Conservation (phyloP, 2,329 filamentous ascomycete genomes). For the Exutisphaerella laricina region DNA sequence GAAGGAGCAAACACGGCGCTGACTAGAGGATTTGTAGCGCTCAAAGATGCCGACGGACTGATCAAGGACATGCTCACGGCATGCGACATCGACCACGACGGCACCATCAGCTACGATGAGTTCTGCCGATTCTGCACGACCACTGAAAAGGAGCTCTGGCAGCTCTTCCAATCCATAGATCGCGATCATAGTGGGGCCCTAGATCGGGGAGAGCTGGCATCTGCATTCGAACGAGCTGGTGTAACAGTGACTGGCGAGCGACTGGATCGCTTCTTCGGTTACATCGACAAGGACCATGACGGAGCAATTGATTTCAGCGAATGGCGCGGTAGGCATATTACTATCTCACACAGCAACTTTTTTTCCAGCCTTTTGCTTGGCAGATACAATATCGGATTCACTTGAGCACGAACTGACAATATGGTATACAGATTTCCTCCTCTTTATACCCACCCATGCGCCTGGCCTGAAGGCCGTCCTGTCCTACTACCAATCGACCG, state of each 20-base stretch:
- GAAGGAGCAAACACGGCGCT: not conserved
- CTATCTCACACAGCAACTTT: not conserved
- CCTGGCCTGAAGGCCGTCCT: constrained; percentile 75
- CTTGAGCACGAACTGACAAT: constrained; percentile 3
- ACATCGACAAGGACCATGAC: constrained; percentile 86
- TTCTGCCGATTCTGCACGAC: constrained; percentile 83
- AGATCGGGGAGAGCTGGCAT: constrained; percentile 75
- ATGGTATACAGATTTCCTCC: constrained; percentile 66
- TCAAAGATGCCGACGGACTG: constrained; percentile 89
- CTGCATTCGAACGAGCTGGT: constrained; percentile 72
- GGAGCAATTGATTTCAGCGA: constrained; percentile 85
- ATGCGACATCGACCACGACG: constrained; percentile 82
- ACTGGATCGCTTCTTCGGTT: constrained; percentile 77
- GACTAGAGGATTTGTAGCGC: constrained; percentile 42
- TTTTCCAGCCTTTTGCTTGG: not conserved
- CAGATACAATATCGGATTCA: not conserved
- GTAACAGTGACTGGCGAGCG: constrained; percentile 71
- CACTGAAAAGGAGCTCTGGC: constrained; percentile 75
- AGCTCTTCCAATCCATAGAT: constrained; percentile 83
- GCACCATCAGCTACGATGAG: constrained; percentile 87
- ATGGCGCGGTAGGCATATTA: constrained; percentile 66
- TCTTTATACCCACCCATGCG: constrained; percentile 71
- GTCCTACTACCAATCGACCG: constrained; percentile 84
- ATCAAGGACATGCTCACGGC: constrained; percentile 72
- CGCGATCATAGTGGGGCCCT: constrained; percentile 77